Conservation (phyloP, 352 stramenopile genomes). For the Thalassiosira hispida region DNA sequence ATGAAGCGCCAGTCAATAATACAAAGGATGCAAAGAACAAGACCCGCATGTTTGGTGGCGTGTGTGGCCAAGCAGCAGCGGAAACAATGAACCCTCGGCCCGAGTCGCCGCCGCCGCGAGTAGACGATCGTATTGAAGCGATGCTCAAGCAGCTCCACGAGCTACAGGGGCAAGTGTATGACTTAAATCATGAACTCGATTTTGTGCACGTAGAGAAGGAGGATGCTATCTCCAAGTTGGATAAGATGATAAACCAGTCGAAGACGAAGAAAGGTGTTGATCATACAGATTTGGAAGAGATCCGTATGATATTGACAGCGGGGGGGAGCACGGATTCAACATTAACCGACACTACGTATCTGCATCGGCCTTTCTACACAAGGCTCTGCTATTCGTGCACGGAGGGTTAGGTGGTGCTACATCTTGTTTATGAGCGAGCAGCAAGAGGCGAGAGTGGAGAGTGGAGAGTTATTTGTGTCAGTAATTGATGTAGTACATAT, state of each 20-base stretch:
- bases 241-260: slow-evolving; percentile 8
- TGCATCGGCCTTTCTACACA: neutral
- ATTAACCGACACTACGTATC: neutral
- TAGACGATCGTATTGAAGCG: slow-evolving; percentile 6
- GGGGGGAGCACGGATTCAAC: neutral
- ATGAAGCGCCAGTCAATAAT: neutral
- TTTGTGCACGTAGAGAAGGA: slow-evolving; percentile 7
- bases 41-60: neutral
- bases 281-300: slow-evolving; percentile 11
- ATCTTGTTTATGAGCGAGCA: neutral
- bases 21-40: neutral
- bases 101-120: neutral
- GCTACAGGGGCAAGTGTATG: slow-evolving; percentile 3
- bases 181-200: slow-evolving; percentile 18
- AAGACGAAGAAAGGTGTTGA: slow-evolving; percentile 9
- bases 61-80: neutral
- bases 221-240: slow-evolving; percentile 7
- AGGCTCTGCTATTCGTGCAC: neutral
- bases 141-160: slow-evolving; percentile 8
- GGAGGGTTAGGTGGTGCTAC: neutral
- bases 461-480: neutral
- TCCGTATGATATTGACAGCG: slow-evolving; percentile 8
- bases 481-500: neutral
- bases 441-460: neutral
- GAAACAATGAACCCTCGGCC: neutral